Percentiles rank a stretch among this genome's conserved stretches.
These are phyloP conservation scores for Alternaria brassicae DNA, from an alignment of 2,329 filamentous ascomycete species.

Conservation along the genomic window DNA sequence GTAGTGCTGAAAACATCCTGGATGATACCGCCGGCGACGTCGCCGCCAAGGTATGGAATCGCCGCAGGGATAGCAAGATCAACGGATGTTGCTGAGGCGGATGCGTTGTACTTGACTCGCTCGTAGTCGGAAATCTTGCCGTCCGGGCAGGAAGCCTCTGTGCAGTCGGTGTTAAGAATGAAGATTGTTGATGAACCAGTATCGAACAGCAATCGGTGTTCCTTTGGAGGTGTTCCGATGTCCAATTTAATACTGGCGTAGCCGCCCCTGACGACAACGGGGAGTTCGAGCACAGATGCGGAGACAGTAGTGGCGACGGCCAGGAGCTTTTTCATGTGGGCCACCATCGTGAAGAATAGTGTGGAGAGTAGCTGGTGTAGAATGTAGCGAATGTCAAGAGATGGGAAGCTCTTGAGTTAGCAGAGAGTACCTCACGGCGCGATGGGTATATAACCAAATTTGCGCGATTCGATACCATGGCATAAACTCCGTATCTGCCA, in stretches of 20 bases:
- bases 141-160: constrained; percentile 18
- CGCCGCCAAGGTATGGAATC: constrained; percentile 23
- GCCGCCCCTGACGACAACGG: constrained; percentile 13
- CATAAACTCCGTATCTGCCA: background rate
- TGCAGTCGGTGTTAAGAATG: constrained; percentile 25
- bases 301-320: constrained; percentile 10
- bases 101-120: constrained; percentile 21
- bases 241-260: constrained; percentile 15
- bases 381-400: background rate
- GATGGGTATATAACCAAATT: background rate
- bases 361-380: background rate
- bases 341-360: background rate
- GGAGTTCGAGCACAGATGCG: constrained; percentile 23
- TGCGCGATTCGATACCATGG: background rate
- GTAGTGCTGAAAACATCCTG: constrained; percentile 20
- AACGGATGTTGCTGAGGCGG: constrained; percentile 16
- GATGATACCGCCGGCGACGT: constrained; percentile 17
- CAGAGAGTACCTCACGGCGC: no score
- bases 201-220: constrained; percentile 25
- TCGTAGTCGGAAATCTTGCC: constrained; percentile 3
- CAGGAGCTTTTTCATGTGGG: background rate
- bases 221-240: constrained; percentile 20
- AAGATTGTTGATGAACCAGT: constrained; percentile 25
- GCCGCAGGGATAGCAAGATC: constrained; percentile 12
- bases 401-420: background rate